Base-by-base conservation (phyloP, 805 yeast species). In the Sugiyamaella americana region DNA sequence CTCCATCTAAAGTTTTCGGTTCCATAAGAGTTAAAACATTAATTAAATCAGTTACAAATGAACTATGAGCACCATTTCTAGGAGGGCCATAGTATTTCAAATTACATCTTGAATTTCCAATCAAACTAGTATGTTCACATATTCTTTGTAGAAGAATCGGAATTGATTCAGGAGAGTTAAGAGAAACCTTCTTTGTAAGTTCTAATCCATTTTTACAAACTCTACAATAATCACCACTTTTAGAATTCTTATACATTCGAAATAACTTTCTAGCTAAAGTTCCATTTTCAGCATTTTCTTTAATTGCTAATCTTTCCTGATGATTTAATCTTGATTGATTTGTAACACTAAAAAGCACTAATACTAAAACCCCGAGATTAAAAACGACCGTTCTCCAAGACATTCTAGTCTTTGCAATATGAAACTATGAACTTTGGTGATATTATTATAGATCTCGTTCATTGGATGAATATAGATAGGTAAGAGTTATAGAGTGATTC, bases 1-100 rank as follows among this genome's bases (percentile, higher is more conserved):
- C 75, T 26, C 81, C 83, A 55, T 79, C 84, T 24, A 68, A 55
- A 10, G 78, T 70, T 44, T 63, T 57, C 11, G 82, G 77, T 52
- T 76, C 74, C 72, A 79, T 74, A 43, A 73, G 55, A 18, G 69
- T 66, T 37, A 78, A 56, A 62, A 78, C 63, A 51, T 77, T 75
- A 11, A 75, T 71, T 47, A 78, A 73, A 54, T 78, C 79, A 2
- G 54, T 51, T 13, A 54, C 48, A 26, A 61, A 55, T 17, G 57
- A 50, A 46, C 46, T 39, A 29, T 49, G 51, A 13, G 24, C 37
- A 5, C 37, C 37, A 6, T 35, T 6, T 26, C 8, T 26, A 11
- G 17, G 18, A 11, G 34, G 13, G 6, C 37, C 37, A 35, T 35
- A 35, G 18, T 35, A 35, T 11, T 10, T 35, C 17, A 35, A 17